phyloP scores from a whole-genome alignment of 805 yeast genomes.

The Candida michaelii region DNA sequence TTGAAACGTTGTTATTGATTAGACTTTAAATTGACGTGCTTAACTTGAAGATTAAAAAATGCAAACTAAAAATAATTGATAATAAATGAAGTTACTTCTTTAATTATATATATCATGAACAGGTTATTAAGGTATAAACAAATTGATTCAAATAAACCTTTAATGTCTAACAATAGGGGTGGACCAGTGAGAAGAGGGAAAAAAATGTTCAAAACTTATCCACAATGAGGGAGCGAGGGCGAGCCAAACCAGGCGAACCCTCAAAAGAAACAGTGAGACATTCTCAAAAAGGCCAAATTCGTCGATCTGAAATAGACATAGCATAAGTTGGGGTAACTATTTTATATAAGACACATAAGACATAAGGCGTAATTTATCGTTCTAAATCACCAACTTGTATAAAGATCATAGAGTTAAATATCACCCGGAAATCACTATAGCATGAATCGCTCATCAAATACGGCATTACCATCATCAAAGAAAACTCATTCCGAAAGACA shows the following conservation, averaged over 20 bases:
- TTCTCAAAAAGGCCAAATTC: conserved; percentile 1
- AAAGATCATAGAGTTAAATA: no score
- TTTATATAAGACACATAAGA: not conserved
- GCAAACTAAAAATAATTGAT: no score
- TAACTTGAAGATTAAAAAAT: no score
- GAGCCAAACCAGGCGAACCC: not conserved
- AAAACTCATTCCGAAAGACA: conserved; percentile 52
- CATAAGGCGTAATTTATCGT: no score
- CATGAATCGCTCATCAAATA: conserved; percentile 9
- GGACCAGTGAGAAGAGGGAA: not conserved
- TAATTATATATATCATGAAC: no score
- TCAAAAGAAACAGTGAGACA: not conserved
- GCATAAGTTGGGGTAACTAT: not conserved
- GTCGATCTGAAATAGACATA: conserved; percentile 3
- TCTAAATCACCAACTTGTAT: no score
- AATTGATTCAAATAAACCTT: not conserved
- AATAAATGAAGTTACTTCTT: no score
- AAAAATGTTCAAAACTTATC: not conserved
- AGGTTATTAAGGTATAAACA: no score
- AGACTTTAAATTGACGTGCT: no score
- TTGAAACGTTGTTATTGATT: no score
- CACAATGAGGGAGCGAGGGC: not conserved
- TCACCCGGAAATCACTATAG: not conserved
- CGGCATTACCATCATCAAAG: conserved; percentile 43
- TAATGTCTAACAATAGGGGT: not conserved